phyloP scores from a whole-genome alignment of 192 early-diverging fungal genomes.

The Rhizophagus sp. region DNA sequence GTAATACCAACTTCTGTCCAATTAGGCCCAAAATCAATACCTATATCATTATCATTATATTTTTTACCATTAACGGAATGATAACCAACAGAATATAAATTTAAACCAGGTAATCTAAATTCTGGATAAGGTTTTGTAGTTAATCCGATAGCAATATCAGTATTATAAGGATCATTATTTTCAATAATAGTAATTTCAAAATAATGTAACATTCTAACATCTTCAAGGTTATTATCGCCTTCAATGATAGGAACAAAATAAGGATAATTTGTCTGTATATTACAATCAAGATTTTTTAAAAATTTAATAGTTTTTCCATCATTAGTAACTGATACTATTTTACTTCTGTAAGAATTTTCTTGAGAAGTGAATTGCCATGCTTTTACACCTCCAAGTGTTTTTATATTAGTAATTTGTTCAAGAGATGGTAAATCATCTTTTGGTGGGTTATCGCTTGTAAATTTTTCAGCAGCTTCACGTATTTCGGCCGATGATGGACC shows the following conservation, averaged over 20 bases:
- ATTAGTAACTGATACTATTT: background rate
- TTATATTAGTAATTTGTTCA: background rate
- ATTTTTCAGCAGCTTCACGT: background rate
- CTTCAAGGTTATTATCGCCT: background rate
- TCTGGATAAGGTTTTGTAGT: constrained; percentile 45
- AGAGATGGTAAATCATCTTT: background rate
- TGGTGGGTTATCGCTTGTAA: constrained; percentile 1
- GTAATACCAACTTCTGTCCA: constrained; percentile 34
- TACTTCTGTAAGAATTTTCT: background rate
- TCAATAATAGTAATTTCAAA: constrained; percentile 40
- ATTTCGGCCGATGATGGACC: too few relatives aligned
- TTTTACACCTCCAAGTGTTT: constrained; percentile 5
- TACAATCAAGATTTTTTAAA: background rate
- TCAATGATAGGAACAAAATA: constrained; percentile 12
- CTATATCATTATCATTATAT: constrained; percentile 41
- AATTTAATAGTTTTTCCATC: constrained; percentile 6
- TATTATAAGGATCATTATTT: background rate
- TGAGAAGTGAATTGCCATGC: background rate
- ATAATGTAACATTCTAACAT: constrained; percentile 35
- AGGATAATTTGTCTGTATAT: constrained; percentile 25
- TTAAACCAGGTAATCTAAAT: constrained; percentile 53
- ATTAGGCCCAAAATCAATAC: constrained; percentile 28
- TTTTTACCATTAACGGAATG: constrained; percentile 51
- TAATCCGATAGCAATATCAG: constrained; percentile 39
- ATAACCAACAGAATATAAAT: constrained; percentile 46